Percentiles rank a stretch among this genome's conserved stretches.
These are phyloP conservation scores for Begonia masoniana DNA, from an alignment of 306 rosid species.

Conservation along the genomic window DNA sequence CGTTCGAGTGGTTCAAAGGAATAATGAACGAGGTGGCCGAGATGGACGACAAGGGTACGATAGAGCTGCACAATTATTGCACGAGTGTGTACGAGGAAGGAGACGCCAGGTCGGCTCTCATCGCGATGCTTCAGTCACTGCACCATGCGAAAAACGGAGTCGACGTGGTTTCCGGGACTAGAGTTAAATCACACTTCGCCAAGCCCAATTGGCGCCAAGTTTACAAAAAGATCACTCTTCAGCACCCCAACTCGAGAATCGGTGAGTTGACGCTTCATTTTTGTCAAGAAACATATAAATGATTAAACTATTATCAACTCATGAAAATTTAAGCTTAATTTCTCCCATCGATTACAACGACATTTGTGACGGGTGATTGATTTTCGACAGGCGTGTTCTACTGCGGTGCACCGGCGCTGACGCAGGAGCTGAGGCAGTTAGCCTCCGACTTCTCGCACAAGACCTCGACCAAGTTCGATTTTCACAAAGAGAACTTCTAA, in stretches of 20 bases:
- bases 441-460: slow-evolving; percentile 68
- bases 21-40: slow-evolving; percentile 84
- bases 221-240: slow-evolving; percentile 44
- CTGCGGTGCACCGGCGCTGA: slow-evolving; percentile 61
- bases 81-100: slow-evolving; percentile 91
- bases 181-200: slow-evolving; percentile 76
- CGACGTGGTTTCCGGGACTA: slow-evolving; percentile 70
- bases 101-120: slow-evolving; percentile 73
- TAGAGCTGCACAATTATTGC: slow-evolving; percentile 76
- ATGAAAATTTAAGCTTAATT: no score
- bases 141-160: slow-evolving; percentile 74
- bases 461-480: slow-evolving; percentile 74
- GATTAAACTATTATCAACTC: no score
- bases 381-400: slow-evolving; percentile 72
- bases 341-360: no score
- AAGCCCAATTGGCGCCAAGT: slow-evolving; percentile 78
- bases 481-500: slow-evolving; percentile 76
- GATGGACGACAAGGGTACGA: slow-evolving; percentile 40
- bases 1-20: slow-evolving; percentile 80
- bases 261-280: slow-evolving; percentile 34
- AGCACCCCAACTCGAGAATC: slow-evolving; percentile 50
- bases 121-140: slow-evolving; percentile 77
- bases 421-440: slow-evolving; percentile 50
- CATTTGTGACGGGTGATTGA: no score
- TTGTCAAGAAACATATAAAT: no score